Percentiles rank a stretch among this genome's conserved stretches.
These are phyloP conservation scores for Micractinium sp. DNA, from an alignment of 139 green algal species.

Conservation along the genomic window DNA sequence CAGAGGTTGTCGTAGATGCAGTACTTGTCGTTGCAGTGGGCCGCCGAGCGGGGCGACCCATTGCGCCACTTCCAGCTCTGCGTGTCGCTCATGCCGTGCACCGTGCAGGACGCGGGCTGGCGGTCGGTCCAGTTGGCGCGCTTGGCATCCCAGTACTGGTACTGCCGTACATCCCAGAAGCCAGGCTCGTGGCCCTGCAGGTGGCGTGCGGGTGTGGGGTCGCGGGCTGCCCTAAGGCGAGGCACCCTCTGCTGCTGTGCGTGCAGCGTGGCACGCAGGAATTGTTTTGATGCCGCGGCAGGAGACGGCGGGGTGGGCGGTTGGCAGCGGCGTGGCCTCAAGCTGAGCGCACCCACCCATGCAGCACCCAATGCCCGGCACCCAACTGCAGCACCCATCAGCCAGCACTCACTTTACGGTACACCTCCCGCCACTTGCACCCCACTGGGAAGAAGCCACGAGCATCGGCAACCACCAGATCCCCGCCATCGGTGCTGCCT, in stretches of 20 bases:
- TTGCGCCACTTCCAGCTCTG: slow-evolving; percentile 55
- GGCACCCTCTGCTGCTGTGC: no score
- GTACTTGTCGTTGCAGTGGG: slow-evolving; percentile 50
- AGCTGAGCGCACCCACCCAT: not conserved
- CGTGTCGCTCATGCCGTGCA: slow-evolving; percentile 30
- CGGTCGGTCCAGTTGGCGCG: slow-evolving; percentile 50
- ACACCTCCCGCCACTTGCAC: slow-evolving; percentile 75
- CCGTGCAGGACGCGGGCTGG: slow-evolving; percentile 59
- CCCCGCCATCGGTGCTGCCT: not conserved
- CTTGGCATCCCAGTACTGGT: slow-evolving; percentile 68
- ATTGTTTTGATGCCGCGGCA: no score
- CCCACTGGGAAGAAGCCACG: slow-evolving; percentile 69
- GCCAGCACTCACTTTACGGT: not conserved
- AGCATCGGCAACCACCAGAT: not conserved
- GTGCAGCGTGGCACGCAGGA: no score
- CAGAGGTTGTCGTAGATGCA: slow-evolving; percentile 68
- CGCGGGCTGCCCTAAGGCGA: no score
- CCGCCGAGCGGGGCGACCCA: slow-evolving; percentile 64
- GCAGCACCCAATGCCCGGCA: not conserved
- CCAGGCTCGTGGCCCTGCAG: not conserved
- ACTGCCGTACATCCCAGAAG: slow-evolving; percentile 56
- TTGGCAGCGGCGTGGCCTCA: no score
- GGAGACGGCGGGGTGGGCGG: no score
- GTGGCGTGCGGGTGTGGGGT: not conserved
- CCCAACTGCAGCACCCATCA: not conserved